These are phyloP conservation scores for Amanita jacksonii DNA, from an alignment of 768 basidiomycete genomes.

Conservation along the genomic window DNA sequence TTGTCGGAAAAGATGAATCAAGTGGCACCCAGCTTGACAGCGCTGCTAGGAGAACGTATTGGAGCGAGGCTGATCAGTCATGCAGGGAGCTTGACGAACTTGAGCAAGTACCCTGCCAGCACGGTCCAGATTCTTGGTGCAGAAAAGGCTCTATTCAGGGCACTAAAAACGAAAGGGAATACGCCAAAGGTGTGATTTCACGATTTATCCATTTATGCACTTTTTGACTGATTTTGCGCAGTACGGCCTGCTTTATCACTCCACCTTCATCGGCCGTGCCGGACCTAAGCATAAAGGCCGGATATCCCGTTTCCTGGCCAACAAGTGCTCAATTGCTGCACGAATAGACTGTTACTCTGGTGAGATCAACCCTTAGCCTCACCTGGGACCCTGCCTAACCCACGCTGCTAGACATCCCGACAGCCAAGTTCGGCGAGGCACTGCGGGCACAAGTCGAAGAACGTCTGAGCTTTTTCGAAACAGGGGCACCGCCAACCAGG, in stretches of 20 bases:
- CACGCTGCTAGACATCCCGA: slow-evolving; percentile 56
- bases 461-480: slow-evolving; percentile 89
- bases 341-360: slow-evolving; percentile 94
- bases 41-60: slow-evolving; percentile 85
- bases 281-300: slow-evolving; percentile 93
- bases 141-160: slow-evolving; percentile 95
- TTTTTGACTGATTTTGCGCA: slow-evolving; percentile 19
- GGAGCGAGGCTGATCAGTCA: slow-evolving; percentile 91
- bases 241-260: slow-evolving; percentile 98
- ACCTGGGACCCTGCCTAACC: slow-evolving; percentile 1
- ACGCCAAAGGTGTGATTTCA: slow-evolving; percentile 72
- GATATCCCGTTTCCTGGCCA: slow-evolving; percentile 97
- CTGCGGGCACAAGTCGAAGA: slow-evolving; percentile 93
- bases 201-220: neutral
- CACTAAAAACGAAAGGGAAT: slow-evolving; percentile 97
- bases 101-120: slow-evolving; percentile 97
- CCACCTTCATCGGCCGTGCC: slow-evolving; percentile 92
- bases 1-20: slow-evolving; percentile 96
- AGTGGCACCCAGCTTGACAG: slow-evolving; percentile 89
- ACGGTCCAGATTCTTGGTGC: slow-evolving; percentile 98
- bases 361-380: slow-evolving; percentile 20
- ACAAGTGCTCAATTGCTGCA: slow-evolving; percentile 96
- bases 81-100: slow-evolving; percentile 91
- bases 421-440: slow-evolving; percentile 91
- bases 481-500: slow-evolving; percentile 80